phyloP scores from a whole-genome alignment of 495 filamentous ascomycete genomes.

The Annulohypoxylon stygium region DNA sequence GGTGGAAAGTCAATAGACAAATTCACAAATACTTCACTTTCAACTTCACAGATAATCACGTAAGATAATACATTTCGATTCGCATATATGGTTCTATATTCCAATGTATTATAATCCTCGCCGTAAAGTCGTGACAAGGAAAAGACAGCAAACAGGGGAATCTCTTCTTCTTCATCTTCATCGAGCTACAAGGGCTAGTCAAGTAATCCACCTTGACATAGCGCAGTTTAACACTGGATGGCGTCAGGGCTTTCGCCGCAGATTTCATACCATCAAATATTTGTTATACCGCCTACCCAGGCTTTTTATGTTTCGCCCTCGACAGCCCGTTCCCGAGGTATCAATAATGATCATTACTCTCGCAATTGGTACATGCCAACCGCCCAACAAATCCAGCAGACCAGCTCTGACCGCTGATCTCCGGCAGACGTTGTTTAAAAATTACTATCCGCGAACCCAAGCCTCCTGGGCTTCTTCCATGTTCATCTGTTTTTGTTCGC shows the following conservation, averaged over 20 bases:
- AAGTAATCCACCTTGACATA: conserved; percentile 41
- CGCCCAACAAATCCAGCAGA: conserved; percentile 37
- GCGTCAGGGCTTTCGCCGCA: conserved; percentile 43
- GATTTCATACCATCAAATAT: conserved; percentile 30
- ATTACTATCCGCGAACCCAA: conserved; percentile 60
- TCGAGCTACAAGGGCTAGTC: conserved; percentile 42
- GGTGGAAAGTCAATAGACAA: not conserved
- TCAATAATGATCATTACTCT: conserved; percentile 46
- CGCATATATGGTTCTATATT: conserved; percentile 47
- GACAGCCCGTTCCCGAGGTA: conserved; percentile 42
- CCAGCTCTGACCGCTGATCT: conserved; percentile 48
- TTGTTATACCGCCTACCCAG: conserved; percentile 28
- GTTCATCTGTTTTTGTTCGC: conserved; percentile 56
- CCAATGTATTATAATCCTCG: conserved; percentile 57
- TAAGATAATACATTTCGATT: conserved; percentile 35
- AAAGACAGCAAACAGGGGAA: conserved; percentile 52
- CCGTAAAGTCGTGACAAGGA: conserved; percentile 58
- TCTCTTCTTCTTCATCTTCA: conserved; percentile 49
- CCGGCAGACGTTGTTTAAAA: conserved; percentile 54
- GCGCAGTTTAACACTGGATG: conserved; percentile 27
- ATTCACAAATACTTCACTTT: not conserved
- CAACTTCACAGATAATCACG: conserved; percentile 1
- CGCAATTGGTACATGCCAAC: conserved; percentile 39
- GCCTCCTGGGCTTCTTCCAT: conserved; percentile 64
- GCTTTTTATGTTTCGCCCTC: conserved; percentile 28